Evolutionary conservation across 306 rosid species (phyloP).

Genomic region (Nissolia schottii): DNA sequence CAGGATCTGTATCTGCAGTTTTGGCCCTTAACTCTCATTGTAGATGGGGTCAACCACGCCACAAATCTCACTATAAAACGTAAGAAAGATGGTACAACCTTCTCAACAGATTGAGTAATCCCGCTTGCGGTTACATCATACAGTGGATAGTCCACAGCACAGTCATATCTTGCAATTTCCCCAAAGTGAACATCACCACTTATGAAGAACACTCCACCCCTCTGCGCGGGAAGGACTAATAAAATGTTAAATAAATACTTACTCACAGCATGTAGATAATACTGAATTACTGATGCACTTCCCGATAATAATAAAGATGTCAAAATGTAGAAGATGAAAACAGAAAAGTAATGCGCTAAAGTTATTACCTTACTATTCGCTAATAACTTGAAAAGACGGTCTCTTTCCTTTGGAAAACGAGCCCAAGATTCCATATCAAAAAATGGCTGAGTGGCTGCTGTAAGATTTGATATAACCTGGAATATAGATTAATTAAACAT

Average conservation of each 20-base stretch:
- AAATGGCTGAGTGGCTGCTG: conserved; percentile 59
- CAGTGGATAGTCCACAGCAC: conserved; percentile 65
- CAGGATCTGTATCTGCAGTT: conserved; percentile 70
- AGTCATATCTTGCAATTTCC: conserved; percentile 74
- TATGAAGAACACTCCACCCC: conserved; percentile 63
- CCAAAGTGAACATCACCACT: conserved; percentile 96
- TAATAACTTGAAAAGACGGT: conserved; percentile 59
- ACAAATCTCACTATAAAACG: conserved; percentile 49
- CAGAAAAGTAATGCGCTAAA: neutral
- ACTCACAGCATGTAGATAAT: neutral
- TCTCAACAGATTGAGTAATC: conserved; percentile 71
- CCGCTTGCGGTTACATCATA: conserved; percentile 83
- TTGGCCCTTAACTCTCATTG: conserved; percentile 62
- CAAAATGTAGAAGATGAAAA: neutral
- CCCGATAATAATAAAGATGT: neutral
- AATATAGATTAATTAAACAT: conserved; percentile 13
- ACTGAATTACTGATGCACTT: neutral
- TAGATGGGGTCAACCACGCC: conserved; percentile 63
- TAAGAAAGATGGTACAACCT: conserved; percentile 44
- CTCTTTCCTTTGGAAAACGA: conserved; percentile 82
- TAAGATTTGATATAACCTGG: conserved; percentile 81
- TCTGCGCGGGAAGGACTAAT: conserved; percentile 41
- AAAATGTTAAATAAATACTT: conserved; percentile 17
- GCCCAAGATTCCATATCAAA: conserved; percentile 75
- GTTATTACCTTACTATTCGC: conserved; percentile 61